Base-by-base conservation (phyloP, 2,329 filamentous ascomycete genomes). In the Annulohypoxylon truncatum region DNA sequence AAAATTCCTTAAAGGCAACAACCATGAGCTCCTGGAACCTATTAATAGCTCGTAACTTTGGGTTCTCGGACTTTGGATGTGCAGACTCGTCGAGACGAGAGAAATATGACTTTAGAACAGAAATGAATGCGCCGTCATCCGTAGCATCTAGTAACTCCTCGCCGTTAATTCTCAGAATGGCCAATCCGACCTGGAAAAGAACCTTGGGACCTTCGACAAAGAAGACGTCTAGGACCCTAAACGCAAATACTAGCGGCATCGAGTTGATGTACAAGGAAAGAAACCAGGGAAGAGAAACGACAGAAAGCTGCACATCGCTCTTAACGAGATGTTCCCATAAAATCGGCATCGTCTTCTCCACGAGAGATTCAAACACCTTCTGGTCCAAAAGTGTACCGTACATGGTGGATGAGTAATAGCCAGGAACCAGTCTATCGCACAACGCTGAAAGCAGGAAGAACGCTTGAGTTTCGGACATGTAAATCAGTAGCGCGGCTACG, bases 361-460 rank as follows among this genome's bases (percentile, higher is more conserved):
- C 96, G 3, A 99, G 84, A 2, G 92, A 96, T 80, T 99, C 96
- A 74, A 99, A 99, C 12, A 99, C 96, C 72, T 96, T 93, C 75
- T 99, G 96, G 76, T 99, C 96, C 38, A 99, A 86, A 4, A 99
- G 84, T 0, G 96, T 99, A 72, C 96, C 96, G 79, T 99, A 99
- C 96, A 99, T 99, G 70, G 96, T 99, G 15, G 92, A 96, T 4
- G 95, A 98, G 79, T 99, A 99, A 82, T 99, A 99, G 3, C 96
- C 96, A 0, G 96, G 96, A 2, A 98, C 87, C 1, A 99, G 84
- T 48, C 95, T 90, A 77, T 98, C 95, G 82, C 96, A 99, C 13
- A 99, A 85, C 0, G 95, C 87, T 1, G 94, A 97, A 44, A 99
- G 87, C 6, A 97, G 84, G 79, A 96, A 99, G 81, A 98, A 99